These are phyloP conservation scores for Diplodia mutila DNA, from an alignment of 2,329 filamentous ascomycete genomes.

Conservation along the genomic window DNA sequence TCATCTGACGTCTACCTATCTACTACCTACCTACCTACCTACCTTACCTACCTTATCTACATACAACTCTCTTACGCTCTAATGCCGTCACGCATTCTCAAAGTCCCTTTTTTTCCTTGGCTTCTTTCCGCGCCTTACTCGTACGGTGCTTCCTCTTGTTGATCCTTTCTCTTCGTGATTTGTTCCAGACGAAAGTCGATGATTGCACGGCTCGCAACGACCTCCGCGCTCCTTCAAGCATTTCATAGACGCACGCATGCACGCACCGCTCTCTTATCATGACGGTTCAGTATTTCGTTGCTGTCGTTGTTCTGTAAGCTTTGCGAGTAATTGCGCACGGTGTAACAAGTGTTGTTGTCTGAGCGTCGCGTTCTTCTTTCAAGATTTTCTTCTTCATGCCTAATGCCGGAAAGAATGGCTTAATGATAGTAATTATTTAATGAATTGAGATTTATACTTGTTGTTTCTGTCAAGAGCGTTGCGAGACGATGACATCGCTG, in stretches of 20 bases:
- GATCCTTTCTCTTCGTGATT: background rate
- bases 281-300: background rate
- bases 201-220: background rate
- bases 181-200: background rate
- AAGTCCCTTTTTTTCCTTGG: background rate
- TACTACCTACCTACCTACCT: conserved; percentile 11
- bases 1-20: conserved; percentile 16
- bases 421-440: background rate
- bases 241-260: background rate
- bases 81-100: conserved; percentile 12
- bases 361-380: background rate
- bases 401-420: no score
- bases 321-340: background rate
- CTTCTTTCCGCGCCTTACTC: background rate
- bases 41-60: conserved; percentile 17
- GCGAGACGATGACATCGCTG: no score
- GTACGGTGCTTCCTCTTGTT: background rate
- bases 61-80: conserved; percentile 7
- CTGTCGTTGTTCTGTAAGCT: background rate
- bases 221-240: background rate
- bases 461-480: no score
- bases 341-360: background rate
- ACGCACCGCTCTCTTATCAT: background rate
- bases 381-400: background rate
- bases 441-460: background rate